These are phyloP conservation scores for Neofusicoccum sp. DNA, from an alignment of 2,329 filamentous ascomycete species.

Conservation along the genomic window DNA sequence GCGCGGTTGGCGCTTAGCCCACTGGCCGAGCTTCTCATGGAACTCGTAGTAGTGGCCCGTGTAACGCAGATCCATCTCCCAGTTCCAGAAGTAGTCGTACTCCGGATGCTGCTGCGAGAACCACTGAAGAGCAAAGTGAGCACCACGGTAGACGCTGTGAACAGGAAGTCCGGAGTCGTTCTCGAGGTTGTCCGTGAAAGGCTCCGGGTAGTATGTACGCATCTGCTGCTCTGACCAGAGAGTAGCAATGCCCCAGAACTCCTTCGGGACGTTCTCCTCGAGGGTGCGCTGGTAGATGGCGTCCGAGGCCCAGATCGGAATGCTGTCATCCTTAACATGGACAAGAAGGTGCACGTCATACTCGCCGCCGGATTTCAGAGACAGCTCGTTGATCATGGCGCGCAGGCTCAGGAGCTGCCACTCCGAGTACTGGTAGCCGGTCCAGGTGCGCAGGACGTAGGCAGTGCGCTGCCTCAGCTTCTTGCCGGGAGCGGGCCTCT, in stretches of 20 bases:
- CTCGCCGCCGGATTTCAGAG: conserved; percentile 76
- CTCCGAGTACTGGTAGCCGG: conserved; percentile 73
- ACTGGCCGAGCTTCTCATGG: conserved; percentile 63
- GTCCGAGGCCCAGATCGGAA: conserved; percentile 76
- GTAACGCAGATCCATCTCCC: conserved; percentile 83
- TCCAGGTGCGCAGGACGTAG: conserved; percentile 79
- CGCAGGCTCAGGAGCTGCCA: conserved; percentile 80
- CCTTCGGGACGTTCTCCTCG: conserved; percentile 68
- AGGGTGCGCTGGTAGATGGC: conserved; percentile 66
- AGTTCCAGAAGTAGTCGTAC: conserved; percentile 69
- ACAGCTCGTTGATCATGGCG: conserved; percentile 78
- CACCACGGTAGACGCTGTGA: conserved; percentile 81
- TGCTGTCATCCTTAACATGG: conserved; percentile 73
- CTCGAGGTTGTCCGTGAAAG: conserved; percentile 65
- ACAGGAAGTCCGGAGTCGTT: conserved; percentile 64
- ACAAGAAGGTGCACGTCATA: conserved; percentile 85
- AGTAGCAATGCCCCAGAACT: conserved; percentile 85
- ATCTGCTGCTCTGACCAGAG: conserved; percentile 95
- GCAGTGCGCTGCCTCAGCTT: conserved; percentile 64
- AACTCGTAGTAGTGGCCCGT: conserved; percentile 83
- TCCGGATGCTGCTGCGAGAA: conserved; percentile 51
- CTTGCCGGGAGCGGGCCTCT: conserved; percentile 32
- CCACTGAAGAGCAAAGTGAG: conserved; percentile 51
- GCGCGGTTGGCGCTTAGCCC: conserved; percentile 66
- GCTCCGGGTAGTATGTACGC: conserved; percentile 82